Evolutionary conservation across 768 basidiomycete genomes (phyloP).

Genomic region (Polyporus arcularius): DNA sequence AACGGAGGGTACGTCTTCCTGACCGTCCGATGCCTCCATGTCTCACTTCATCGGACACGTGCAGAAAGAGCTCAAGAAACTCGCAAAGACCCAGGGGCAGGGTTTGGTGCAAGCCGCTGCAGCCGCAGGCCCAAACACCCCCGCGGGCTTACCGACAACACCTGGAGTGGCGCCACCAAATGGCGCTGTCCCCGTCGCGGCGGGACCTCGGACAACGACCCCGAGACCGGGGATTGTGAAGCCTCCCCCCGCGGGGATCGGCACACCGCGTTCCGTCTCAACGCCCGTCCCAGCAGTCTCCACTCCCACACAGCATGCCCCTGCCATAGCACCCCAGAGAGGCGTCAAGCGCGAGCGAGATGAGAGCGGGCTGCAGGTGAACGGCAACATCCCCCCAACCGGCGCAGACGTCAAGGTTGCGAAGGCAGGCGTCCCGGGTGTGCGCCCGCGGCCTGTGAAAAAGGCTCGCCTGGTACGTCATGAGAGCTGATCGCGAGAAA

Average conservation of each 20-base stretch:
- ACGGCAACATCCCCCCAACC: constrained; percentile 10
- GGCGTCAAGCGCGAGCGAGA: constrained; percentile 30
- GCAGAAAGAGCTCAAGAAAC: constrained; percentile 73
- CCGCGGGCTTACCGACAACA: constrained; percentile 12
- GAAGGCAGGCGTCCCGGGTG: constrained; percentile 58
- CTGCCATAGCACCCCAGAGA: constrained; percentile 6
- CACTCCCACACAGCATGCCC: neutral
- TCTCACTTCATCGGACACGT: neutral
- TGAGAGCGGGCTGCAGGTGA: constrained; percentile 11
- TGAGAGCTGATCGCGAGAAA: neutral
- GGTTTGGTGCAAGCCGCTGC: constrained; percentile 25
- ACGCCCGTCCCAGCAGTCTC: constrained; percentile 11
- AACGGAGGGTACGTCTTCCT: constrained; percentile 60
- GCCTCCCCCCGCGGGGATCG: constrained; percentile 16
- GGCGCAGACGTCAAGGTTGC: constrained; percentile 39
- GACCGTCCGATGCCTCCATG: neutral
- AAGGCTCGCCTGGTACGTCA: constrained; percentile 71
- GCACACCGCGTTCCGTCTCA: constrained; percentile 24
- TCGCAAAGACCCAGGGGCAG: constrained; percentile 56
- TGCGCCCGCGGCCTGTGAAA: constrained; percentile 70
- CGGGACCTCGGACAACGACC: constrained; percentile 18
- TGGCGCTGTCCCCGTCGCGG: constrained; percentile 1
- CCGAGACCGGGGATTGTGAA: constrained; percentile 13
- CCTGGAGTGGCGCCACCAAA: constrained; percentile 16
- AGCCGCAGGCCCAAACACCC: constrained; percentile 13